Conservation (phyloP, 2,329 filamentous ascomycete species). For the Hypoxylon sp. region DNA sequence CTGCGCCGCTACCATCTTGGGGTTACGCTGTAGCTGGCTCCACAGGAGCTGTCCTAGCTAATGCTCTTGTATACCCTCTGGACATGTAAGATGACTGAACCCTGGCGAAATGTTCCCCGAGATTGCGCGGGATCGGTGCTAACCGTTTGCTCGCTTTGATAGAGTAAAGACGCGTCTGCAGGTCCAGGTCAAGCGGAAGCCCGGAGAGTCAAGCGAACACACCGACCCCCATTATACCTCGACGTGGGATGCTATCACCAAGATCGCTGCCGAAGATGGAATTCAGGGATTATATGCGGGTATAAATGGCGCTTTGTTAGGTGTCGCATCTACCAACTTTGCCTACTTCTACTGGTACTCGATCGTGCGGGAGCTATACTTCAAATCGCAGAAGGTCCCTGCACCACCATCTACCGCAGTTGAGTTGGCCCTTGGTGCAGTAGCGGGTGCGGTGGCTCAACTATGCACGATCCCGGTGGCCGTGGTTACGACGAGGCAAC, state of each 20-base stretch:
- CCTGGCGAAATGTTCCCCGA: not conserved
- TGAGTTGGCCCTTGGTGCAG: constrained; percentile 87
- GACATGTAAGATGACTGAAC: constrained; percentile 80
- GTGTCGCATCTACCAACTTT: constrained; percentile 97
- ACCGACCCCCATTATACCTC: constrained; percentile 83
- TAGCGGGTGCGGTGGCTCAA: constrained; percentile 92
- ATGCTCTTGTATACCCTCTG: constrained; percentile 94
- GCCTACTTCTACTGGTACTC: constrained; percentile 99
- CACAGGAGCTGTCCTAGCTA: constrained; percentile 92
- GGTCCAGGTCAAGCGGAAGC: constrained; percentile 84
- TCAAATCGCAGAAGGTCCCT: constrained; percentile 68
- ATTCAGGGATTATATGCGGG: constrained; percentile 87
- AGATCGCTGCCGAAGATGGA: constrained; percentile 87
- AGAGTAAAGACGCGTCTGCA: constrained; percentile 97
- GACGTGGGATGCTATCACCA: constrained; percentile 88
- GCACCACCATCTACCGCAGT: constrained; percentile 80
- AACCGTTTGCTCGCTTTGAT: constrained; percentile 31
- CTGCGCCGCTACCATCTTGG: constrained; percentile 85
- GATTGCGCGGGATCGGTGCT: constrained; percentile 28
- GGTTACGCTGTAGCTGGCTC: constrained; percentile 93
- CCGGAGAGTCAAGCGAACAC: constrained; percentile 60
- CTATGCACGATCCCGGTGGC: constrained; percentile 97
- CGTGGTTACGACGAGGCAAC: constrained; percentile 94
- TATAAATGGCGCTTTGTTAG: constrained; percentile 86
- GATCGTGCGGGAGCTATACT: constrained; percentile 84